Base-by-base conservation (phyloP, 1,284 basidiomycete species). In the Vanrija sp. region DNA sequence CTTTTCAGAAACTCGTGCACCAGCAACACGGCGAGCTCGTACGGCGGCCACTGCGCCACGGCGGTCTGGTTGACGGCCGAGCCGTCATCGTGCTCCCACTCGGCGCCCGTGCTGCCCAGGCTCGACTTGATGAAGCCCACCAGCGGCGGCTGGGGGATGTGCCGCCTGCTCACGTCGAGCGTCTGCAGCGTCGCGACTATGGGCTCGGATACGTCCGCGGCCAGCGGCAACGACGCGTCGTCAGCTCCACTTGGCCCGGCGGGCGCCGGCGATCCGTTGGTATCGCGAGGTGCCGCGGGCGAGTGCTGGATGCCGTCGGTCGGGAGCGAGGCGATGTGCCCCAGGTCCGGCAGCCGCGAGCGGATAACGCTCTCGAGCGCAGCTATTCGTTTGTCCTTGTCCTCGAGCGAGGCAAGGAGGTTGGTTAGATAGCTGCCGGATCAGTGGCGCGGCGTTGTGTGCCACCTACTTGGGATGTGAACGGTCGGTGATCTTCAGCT, bases 401-500 rank as follows among this genome's bases (percentile, higher is more conserved):
- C 55, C 38, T 57, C 55, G 19, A 57, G 43, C 1, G 55, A 39
- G 14, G 29, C 18, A 28, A 57, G 47, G 14, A 52, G 38, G 29
- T 57, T 43, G 28, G 55, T 52, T 5, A 57, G 55, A 12, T 53
- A 38, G 42, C 54, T 55, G 29, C 3, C 46, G 43, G 49, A 38
- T 18, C 5, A 21, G 14, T 3, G 29, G 15, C 12, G 5, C 25
- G 10, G 21, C 21, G 21, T 5, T 23, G 21, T 23, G 21, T 23
- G 3, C n/a, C 14, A 26, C 49, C 14, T 25, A 55, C 51, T 49
- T 57, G 7, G 55, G 55, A 43, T 57, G 46, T n/a, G 46, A 45
- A 40, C 52, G 47, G 43, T 54, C 52, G 3, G 47, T 49, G 19
- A 52, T 49, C 47, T 57, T 57, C 26, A 57, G 34, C n/a, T 52